Base-by-base conservation (phyloP, 441 rosid species). In the Gossypium schwendimanii region DNA sequence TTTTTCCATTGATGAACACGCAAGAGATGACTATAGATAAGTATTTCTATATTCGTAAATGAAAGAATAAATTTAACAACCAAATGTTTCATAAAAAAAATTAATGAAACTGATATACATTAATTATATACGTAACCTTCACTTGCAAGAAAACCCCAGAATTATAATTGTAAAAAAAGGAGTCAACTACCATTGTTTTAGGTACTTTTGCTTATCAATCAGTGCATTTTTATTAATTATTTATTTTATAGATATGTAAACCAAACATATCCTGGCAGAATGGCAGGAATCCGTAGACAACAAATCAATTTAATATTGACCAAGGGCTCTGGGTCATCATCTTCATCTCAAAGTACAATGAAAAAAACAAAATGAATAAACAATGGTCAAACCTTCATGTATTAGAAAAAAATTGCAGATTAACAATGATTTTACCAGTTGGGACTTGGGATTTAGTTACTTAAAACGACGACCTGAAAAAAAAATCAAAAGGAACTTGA, bases 1-100 rank as follows among this genome's bases (percentile, higher is more conserved):
- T 88, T 71, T 28, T 66, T 10, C 4, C 28, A 53, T 11, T 61
- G 45, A 59, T 7, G 57, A 60, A 31, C 73, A 71, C 76, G 77
- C 71, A 69, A 59, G 36, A 57, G 23, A 52, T 3, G 50, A 26
- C 20, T 55, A 20, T 3, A 23, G 70, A 7, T 8, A 15, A 15
- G 66, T 3, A 11, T 14, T 14, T 15, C 90, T 47, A 66, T 66
- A 20, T 66, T 66, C 70, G 23, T 45, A 45, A 44, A 50, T 17
- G 26, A 5, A 31, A 11, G n/a, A 15, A 18, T 21, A 69, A 6
- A 24, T 15, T n/a, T 26, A 52, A 15, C 47, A 55, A 12, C 18
- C 81, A 81, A 3, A 18, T 18, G 20, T 6, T 39, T 20, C 2
- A n/a, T 11, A 5, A 36, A 20, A 18, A 12, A 20, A 58, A 44